Percentiles rank a stretch among this genome's conserved stretches.
These are phyloP conservation scores for Hypoxylon rickii DNA, from an alignment of 495 filamentous ascomycete genomes.

Conservation along the genomic window DNA sequence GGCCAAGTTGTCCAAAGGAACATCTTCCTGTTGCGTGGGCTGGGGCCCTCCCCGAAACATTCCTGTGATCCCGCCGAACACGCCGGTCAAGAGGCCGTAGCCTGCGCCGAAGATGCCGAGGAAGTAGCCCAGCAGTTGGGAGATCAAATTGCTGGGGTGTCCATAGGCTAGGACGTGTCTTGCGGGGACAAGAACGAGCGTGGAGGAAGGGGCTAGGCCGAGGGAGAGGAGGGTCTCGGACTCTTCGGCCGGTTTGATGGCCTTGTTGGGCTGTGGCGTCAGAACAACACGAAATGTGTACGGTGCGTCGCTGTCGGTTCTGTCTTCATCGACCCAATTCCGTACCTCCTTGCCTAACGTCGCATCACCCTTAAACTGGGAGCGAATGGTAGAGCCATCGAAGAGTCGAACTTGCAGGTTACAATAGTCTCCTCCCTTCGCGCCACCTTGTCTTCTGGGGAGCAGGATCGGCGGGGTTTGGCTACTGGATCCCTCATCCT, in stretches of 20 bases:
- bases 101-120: constrained; percentile 60
- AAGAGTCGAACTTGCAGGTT: constrained; percentile 83
- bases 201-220: constrained; percentile 75
- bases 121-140: constrained; percentile 47
- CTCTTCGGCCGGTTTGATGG: constrained; percentile 75
- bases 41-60: constrained; percentile 34
- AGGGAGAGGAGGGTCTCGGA: constrained; percentile 65
- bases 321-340: constrained; percentile 69
- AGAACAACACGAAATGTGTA: constrained; percentile 88
- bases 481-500: background rate
- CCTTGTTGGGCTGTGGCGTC: constrained; percentile 74
- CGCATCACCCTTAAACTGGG: constrained; percentile 65
- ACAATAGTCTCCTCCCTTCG: constrained; percentile 45
- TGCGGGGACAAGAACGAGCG: constrained; percentile 78
- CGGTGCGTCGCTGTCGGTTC: constrained; percentile 50
- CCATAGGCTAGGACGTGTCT: constrained; percentile 66
- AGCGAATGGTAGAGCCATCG: constrained; percentile 78
- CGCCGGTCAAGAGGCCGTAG: constrained; percentile 48
- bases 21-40: constrained; percentile 3
- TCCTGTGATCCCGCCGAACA: constrained; percentile 33
- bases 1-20: constrained; percentile 15
- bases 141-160: constrained; percentile 32
- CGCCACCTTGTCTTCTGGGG: constrained; percentile 5
- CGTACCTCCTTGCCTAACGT: constrained; percentile 73
- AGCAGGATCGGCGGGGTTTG: constrained; percentile 7